phyloP scores from a whole-genome alignment of 2,329 filamentous ascomycete species.

The Ophiocordyceps camponoti-saundersi region DNA sequence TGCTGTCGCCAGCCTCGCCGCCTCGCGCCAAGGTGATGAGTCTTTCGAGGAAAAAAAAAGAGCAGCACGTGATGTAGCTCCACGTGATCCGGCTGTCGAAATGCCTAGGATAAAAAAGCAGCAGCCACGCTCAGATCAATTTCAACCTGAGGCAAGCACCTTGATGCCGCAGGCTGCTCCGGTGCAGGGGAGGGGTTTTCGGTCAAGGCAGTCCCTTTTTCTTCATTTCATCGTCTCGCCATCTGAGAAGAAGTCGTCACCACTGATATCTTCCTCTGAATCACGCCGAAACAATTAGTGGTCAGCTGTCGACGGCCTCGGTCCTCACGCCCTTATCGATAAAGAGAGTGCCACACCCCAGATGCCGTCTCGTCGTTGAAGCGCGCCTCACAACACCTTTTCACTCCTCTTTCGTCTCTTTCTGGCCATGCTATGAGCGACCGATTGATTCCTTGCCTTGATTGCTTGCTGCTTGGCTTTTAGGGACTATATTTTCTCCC shows the following conservation, averaged over 20 bases:
- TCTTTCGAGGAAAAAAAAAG: not conserved
- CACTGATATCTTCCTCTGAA: not conserved
- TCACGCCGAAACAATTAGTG: not conserved
- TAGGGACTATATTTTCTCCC: not conserved
- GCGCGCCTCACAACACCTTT: not conserved
- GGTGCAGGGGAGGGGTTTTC: no score
- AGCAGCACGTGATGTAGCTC: no score
- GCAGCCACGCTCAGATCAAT: no score
- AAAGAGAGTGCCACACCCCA: not conserved
- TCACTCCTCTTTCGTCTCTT: not conserved
- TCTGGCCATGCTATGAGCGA: not conserved
- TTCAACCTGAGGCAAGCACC: no score
- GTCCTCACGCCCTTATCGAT: not conserved
- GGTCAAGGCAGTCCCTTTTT: no score
- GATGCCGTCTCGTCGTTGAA: not conserved
- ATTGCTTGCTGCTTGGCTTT: not conserved
- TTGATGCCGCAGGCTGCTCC: no score
- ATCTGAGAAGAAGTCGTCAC: not conserved
- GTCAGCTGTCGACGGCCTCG: not conserved
- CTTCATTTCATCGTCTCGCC: no score
- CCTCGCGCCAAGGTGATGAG: not conserved
- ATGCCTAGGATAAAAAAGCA: no score
- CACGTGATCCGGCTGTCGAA: no score
- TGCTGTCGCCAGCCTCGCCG: not conserved
- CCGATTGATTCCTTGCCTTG: not conserved